Evolutionary conservation across 2,329 filamentous ascomycete genomes (phyloP).

Genomic region (Diaporthe ilicicola): DNA sequence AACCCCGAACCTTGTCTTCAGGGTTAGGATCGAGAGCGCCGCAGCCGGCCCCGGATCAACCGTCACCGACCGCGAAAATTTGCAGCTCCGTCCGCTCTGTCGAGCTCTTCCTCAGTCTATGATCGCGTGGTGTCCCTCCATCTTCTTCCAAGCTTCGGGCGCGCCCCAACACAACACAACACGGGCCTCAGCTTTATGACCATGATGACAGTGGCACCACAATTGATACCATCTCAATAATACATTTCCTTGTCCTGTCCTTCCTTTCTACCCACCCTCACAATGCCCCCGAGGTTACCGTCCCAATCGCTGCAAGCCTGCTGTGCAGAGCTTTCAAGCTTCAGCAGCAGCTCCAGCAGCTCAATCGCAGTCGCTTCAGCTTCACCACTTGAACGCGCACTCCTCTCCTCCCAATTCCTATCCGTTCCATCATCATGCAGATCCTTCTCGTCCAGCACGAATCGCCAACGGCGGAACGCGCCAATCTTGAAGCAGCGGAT

Average conservation of each 20-base stretch:
- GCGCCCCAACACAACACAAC: slow-evolving; percentile 8
- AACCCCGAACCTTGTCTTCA: neutral
- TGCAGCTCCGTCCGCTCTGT: neutral
- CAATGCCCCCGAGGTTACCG: slow-evolving; percentile 32
- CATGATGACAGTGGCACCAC: slow-evolving; percentile 13
- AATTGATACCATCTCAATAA: slow-evolving; percentile 5
- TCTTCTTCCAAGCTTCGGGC: slow-evolving; percentile 16
- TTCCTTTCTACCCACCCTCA: neutral
- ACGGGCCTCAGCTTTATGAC: slow-evolving; percentile 1
- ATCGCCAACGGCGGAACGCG: slow-evolving; percentile 46
- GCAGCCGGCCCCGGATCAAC: neutral
- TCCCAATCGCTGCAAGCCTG: slow-evolving; percentile 29
- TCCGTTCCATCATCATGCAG: slow-evolving; percentile 33
- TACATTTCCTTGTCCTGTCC: neutral
- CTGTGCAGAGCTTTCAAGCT: slow-evolving; percentile 29
- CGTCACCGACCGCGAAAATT: slow-evolving; percentile 15
- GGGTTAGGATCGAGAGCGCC: no score
- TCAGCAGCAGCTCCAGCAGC: slow-evolving; percentile 19
- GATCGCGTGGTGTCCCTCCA: neutral
- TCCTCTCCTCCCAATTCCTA: slow-evolving; percentile 14
- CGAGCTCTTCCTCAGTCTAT: neutral
- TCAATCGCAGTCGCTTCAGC: neutral
- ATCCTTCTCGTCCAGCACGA: slow-evolving; percentile 51
- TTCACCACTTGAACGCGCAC: slow-evolving; percentile 26
- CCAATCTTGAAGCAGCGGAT: slow-evolving; percentile 48